Evolutionary conservation across 148 eudicot species (phyloP).

Genomic region (Selenicereus undatus): DNA sequence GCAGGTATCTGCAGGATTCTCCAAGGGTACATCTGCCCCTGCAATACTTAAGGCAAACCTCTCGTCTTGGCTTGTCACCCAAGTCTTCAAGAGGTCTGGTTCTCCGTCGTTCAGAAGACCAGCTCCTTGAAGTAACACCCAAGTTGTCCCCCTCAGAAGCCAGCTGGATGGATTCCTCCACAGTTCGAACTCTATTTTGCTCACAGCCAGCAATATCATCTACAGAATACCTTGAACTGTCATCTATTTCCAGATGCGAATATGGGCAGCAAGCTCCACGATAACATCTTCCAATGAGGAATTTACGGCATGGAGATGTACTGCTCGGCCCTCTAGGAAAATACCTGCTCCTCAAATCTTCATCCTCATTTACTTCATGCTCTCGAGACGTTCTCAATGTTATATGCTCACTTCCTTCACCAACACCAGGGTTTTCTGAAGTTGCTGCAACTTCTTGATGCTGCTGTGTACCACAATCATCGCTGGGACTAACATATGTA

Average conservation of each 20-base stretch:
- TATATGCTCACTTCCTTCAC: constrained; percentile 1
- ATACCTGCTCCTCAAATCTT: constrained; percentile 10
- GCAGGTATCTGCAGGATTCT: constrained; percentile 28
- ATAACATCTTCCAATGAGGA: constrained; percentile 22
- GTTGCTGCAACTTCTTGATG: constrained; percentile 6
- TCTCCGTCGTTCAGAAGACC: constrained; percentile 26
- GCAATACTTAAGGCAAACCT: constrained; percentile 29
- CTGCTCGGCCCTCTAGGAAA: constrained; percentile 10
- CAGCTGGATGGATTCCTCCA: constrained; percentile 5
- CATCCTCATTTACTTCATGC: constrained; percentile 16
- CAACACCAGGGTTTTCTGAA: constrained; percentile 19
- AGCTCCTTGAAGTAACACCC: constrained; percentile 9
- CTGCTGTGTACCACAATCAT: constrained; percentile 14
- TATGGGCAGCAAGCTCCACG: constrained; percentile 23
- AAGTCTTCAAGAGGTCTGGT: constrained; percentile 16
- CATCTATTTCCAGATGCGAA: constrained; percentile 19
- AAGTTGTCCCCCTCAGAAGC: constrained; percentile 8
- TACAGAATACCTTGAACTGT: constrained; percentile 13
- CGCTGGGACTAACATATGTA: background rate
- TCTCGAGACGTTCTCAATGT: constrained; percentile 14
- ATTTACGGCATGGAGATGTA: constrained; percentile 24
- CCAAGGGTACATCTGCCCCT: constrained; percentile 32
- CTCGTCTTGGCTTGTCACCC: constrained; percentile 18
- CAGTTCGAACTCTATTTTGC: constrained; percentile 1
- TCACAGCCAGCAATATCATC: background rate